A percentile compares a stretch with the other conserved stretches of the same genome.
phyloP scores from a whole-genome alignment of 2,329 filamentous ascomycete species.

The Fusarium verticillioides region DNA sequence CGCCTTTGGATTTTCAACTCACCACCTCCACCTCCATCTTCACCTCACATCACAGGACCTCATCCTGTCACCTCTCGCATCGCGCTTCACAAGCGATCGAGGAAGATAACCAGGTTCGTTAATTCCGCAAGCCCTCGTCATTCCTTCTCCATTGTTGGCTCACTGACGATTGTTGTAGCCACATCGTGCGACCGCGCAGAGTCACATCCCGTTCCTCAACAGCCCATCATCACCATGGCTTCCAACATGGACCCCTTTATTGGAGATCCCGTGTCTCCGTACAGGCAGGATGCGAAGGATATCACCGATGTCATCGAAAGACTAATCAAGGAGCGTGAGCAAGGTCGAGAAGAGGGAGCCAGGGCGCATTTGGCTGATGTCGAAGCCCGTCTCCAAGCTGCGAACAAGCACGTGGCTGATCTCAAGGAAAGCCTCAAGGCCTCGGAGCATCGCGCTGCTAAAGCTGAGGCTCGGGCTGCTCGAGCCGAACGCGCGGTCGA shows the following conservation, averaged over 20 bases:
- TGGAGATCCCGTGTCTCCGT: too few species aligned
- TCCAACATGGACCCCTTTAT: too few species aligned
- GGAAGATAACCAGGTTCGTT: not conserved
- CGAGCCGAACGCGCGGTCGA: too few species aligned
- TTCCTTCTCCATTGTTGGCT: accelerated
- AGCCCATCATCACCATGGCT: not conserved
- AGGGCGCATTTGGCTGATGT: not conserved
- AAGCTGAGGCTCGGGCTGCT: not conserved
- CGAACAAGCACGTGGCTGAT: not conserved
- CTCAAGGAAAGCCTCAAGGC: not conserved
- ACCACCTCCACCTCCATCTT: not conserved
- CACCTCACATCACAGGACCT: not conserved
- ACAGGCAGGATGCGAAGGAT: too few species aligned
- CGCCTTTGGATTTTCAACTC: accelerated
- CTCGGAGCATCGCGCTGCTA: not conserved
- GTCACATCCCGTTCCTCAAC: accelerated
- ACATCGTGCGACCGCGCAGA: not conserved
- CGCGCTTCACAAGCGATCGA: not conserved
- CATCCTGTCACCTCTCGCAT: not conserved
- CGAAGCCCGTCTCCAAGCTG: not conserved
- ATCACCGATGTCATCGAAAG: too few species aligned
- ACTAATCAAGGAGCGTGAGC: too few species aligned
- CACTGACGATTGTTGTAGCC: accelerated
- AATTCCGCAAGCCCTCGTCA: accelerated
- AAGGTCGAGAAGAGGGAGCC: too few species aligned